Evolutionary conservation across 2,329 filamentous ascomycete genomes (phyloP).

Genomic region (Tothia fuscella): DNA sequence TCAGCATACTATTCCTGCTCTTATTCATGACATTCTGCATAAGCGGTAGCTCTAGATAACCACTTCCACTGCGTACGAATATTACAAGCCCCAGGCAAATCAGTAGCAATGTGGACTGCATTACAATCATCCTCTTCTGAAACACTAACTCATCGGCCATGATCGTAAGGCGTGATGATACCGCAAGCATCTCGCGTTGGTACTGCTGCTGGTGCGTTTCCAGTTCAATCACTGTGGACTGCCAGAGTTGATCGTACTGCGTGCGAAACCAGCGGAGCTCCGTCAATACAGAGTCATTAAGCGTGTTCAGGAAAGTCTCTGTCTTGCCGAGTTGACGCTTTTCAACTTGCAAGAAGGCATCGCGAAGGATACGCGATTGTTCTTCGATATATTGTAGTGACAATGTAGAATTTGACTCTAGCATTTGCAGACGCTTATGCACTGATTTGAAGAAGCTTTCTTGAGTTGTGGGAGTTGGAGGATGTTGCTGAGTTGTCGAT

Average conservation of each 20-base stretch:
- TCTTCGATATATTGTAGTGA: constrained; percentile 95
- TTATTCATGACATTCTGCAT: constrained; percentile 32
- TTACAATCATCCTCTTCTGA: constrained; percentile 82
- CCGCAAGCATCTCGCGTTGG: constrained; percentile 68
- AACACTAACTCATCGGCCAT: constrained; percentile 83
- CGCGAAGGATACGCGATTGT: constrained; percentile 79
- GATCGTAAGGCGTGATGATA: constrained; percentile 69
- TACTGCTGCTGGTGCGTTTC: constrained; percentile 80
- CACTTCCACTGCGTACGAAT: constrained; percentile 41
- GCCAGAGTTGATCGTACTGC: constrained; percentile 95
- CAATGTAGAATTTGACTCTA: constrained; percentile 85
- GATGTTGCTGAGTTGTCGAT: constrained; percentile 28
- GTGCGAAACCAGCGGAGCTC: constrained; percentile 66
- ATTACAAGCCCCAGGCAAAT: constrained; percentile 80
- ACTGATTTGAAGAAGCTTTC: constrained; percentile 97
- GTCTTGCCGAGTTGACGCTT: constrained; percentile 79
- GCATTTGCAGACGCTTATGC: constrained; percentile 78
- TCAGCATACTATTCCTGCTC: constrained; percentile 20
- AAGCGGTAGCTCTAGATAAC: constrained; percentile 30
- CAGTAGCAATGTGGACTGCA: constrained; percentile 78
- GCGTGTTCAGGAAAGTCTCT: constrained; percentile 62
- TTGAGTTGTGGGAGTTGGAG: constrained; percentile 70
- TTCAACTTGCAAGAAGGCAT: constrained; percentile 77
- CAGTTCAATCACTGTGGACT: constrained; percentile 83
- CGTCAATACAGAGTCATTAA: constrained; percentile 78